Evolutionary conservation across 164 flowering plant species (phyloP).

Genomic region (Vitis riparia): DNA sequence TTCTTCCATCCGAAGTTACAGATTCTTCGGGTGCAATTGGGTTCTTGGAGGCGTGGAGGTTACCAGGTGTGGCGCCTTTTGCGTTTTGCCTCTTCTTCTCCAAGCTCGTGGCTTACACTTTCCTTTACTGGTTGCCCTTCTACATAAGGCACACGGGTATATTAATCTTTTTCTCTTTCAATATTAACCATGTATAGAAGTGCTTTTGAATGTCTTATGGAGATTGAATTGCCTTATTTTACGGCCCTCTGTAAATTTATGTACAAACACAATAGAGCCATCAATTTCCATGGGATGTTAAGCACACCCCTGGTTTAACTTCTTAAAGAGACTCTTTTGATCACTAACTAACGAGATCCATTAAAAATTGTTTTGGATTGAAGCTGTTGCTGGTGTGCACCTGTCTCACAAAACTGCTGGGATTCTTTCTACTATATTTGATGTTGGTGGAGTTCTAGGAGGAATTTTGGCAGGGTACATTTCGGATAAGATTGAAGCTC

Average conservation of each 20-base stretch:
- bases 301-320: too few species aligned
- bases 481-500: slow-evolving; percentile 86
- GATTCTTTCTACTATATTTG: slow-evolving; percentile 84
- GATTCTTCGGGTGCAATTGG: slow-evolving; percentile 65
- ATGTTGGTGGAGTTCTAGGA: slow-evolving; percentile 93
- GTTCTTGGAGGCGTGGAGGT: slow-evolving; percentile 89
- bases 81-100: slow-evolving; percentile 95
- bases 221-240: too few species aligned
- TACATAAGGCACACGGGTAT: slow-evolving; percentile 94
- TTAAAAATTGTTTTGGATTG: slow-evolving; percentile 24
- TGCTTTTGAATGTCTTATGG: too few species aligned
- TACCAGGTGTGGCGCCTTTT: slow-evolving; percentile 89
- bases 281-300: too few species aligned
- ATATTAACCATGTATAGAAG: too few species aligned
- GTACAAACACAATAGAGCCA: too few species aligned
- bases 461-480: slow-evolving; percentile 81
- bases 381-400: slow-evolving; percentile 89
- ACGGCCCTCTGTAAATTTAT: too few species aligned
- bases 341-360: background rate
- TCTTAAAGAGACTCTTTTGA: background rate
- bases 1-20: slow-evolving; percentile 32
- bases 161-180: background rate
- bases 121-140: slow-evolving; percentile 95
- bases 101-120: slow-evolving; percentile 96
- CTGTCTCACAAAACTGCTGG: slow-evolving; percentile 88